Percentiles rank a stretch among this genome's conserved stretches.
Evolutionary conservation across 2,329 filamentous ascomycete genomes (phyloP).

Genomic region (Lasiodiplodia citricola): DNA sequence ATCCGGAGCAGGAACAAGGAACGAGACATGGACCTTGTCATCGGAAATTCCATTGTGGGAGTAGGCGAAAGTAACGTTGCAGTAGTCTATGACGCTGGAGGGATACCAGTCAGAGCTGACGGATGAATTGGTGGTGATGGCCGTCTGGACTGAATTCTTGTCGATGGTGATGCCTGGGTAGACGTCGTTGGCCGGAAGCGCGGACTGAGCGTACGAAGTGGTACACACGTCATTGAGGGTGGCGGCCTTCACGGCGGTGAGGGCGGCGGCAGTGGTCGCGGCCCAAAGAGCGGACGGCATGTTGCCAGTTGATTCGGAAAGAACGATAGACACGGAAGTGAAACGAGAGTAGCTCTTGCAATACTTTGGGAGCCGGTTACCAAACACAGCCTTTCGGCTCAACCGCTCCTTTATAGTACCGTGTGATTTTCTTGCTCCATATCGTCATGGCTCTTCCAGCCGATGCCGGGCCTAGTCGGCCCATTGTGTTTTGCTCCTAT

Average conservation of each 20-base stretch:
- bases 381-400: not conserved
- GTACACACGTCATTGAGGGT: conserved; percentile 1
- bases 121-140: conserved; percentile 41
- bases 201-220: not conserved
- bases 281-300: not conserved
- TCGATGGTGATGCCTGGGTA: conserved; percentile 46
- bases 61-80: conserved; percentile 55
- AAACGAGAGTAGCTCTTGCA: not conserved
- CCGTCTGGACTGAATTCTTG: conserved; percentile 44
- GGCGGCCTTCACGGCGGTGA: not conserved
- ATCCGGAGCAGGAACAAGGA: conserved; percentile 51
- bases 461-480: not conserved
- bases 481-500: not conserved
- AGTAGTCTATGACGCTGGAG: conserved; percentile 45
- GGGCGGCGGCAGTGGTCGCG: not conserved
- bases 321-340: not conserved
- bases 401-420: not conserved
- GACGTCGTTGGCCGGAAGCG: not conserved
- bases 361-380: not conserved
- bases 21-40: conserved; percentile 39
- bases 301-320: not conserved
- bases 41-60: conserved; percentile 46
- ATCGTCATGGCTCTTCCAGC: not conserved
- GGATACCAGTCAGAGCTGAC: conserved; percentile 34
- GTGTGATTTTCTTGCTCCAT: not conserved